Base-by-base conservation (phyloP, 495 filamentous ascomycete species). In the Neurospora pannonica region DNA sequence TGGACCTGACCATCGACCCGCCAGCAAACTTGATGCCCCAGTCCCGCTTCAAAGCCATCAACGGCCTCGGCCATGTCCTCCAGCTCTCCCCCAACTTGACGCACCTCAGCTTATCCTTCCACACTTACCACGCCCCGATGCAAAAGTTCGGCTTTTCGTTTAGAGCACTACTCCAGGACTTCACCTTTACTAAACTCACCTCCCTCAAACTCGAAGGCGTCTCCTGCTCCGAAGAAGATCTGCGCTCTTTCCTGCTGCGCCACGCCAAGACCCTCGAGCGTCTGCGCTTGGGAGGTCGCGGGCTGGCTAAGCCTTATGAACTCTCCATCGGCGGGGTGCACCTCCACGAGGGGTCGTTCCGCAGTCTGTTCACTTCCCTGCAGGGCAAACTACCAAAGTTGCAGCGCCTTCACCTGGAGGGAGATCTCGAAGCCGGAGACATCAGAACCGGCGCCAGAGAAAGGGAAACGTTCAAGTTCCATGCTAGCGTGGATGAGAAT, bases 131-230 rank as follows among this genome's bases (percentile, higher is more conserved):
- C 40, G 78, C 81, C 71, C 81, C 84, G 21, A 71, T 71, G 31
- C 83, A 82, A 34, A 86, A 86, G 43, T 85, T 85, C 74, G 75
- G 73, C 7, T 76, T 86, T 21, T 82, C 79, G 19, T 84, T 86
- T 76, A 72, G 76, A 1, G 83, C 80, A 8, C 74, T 86, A 19
- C 77, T 85, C 2, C 80, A 76, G 39, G 78, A 79, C 72, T 84
- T 84, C 73, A 79, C 77, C 8, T 87, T 77, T 71, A 39, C 72
- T 34, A 76, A 78, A 24, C 82, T 87, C 31, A 84, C 83, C 19
- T 83, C 85, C 70, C 76, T 87, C 39, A 82, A 79, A 71, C 80
- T 87, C 7, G 84, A 86, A 73, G 83, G 84, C 39, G 71, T 86
- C 39, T 81, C 79, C 7, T 84, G 83, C 74, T 78, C 81, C 60